phyloP scores from a whole-genome alignment of 768 basidiomycete genomes.

The Mycena amicta region DNA sequence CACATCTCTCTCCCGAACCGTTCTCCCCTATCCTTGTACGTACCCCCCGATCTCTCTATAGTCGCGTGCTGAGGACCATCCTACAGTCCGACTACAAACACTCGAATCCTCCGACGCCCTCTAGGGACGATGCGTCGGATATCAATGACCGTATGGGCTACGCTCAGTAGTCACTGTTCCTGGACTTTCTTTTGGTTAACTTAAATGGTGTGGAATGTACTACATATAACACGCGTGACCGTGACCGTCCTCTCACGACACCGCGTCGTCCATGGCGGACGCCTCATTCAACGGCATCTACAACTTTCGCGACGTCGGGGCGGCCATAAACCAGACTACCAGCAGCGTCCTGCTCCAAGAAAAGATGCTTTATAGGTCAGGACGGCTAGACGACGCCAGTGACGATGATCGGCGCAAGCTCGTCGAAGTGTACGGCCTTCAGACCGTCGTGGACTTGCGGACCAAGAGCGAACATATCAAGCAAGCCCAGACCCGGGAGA shows the following conservation, averaged over 20 bases:
- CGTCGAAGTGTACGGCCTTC: slow-evolving; percentile 12
- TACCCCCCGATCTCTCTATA: background rate
- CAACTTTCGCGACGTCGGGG: slow-evolving; percentile 21
- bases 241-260: too few relatives aligned
- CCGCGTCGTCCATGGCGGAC: background rate
- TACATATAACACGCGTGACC: too few relatives aligned
- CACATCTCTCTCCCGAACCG: background rate
- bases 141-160: too few relatives aligned
- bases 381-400: slow-evolving; percentile 23
- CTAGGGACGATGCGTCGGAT: background rate
- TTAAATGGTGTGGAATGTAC: too few relatives aligned
- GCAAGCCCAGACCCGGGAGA: slow-evolving; percentile 4
- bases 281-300: slow-evolving; percentile 19
- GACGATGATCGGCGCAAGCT: slow-evolving; percentile 15
- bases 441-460: slow-evolving; percentile 23
- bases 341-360: slow-evolving; percentile 4
- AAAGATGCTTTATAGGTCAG: slow-evolving; percentile 20
- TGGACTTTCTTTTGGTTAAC: too few relatives aligned
- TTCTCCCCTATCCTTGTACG: background rate
- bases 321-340: slow-evolving; percentile 7
- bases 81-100: background rate
- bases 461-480: slow-evolving; percentile 25
- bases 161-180: too few relatives aligned
- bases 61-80: background rate
- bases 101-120: background rate